Percentiles rank a stretch among this genome's conserved stretches.
phyloP scores from a whole-genome alignment of 2,329 filamentous ascomycete genomes.

The Calonectria pseudoturangicola region DNA sequence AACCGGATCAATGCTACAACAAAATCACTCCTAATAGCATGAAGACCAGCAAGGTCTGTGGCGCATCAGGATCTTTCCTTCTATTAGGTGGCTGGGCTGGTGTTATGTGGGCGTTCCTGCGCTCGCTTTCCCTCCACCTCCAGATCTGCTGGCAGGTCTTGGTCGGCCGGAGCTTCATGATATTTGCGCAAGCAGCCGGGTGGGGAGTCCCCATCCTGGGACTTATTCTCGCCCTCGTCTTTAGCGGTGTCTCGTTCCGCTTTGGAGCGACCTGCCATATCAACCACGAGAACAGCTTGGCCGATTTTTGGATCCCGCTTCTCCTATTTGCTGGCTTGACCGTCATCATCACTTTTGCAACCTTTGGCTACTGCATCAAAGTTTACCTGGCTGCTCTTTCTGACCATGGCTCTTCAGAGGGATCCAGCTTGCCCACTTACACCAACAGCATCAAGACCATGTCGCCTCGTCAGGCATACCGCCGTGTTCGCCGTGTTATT shows the following conservation, averaged over 20 bases:
- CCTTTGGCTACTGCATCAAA: slow-evolving; percentile 94
- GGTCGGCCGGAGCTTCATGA: slow-evolving; percentile 92
- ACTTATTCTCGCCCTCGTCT: slow-evolving; percentile 83
- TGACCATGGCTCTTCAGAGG: slow-evolving; percentile 83
- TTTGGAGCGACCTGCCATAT: slow-evolving; percentile 96
- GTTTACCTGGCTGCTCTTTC: slow-evolving; percentile 91
- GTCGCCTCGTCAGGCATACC: slow-evolving; percentile 90
- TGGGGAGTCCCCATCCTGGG: slow-evolving; percentile 89
- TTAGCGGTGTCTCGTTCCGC: slow-evolving; percentile 95
- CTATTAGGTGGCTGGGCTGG: slow-evolving; percentile 90
- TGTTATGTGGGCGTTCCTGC: slow-evolving; percentile 92
- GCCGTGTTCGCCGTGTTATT: slow-evolving; percentile 89
- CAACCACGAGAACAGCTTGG: slow-evolving; percentile 89
- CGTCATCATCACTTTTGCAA: slow-evolving; percentile 87
- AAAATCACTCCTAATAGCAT: slow-evolving; percentile 95
- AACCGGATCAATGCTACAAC: slow-evolving; percentile 89
- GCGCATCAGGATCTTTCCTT: slow-evolving; percentile 89
- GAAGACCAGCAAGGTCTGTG: slow-evolving; percentile 87
- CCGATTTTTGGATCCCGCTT: slow-evolving; percentile 92
- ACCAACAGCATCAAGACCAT: slow-evolving; percentile 84
- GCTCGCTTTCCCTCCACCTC: slow-evolving; percentile 92
- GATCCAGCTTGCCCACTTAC: slow-evolving; percentile 82
- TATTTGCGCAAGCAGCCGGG: slow-evolving; percentile 84
- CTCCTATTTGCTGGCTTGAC: slow-evolving; percentile 85
- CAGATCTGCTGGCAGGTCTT: slow-evolving; percentile 99